Conservation (phyloP, 2,329 filamentous ascomycete genomes). For the Dactylellina drechsleri region DNA sequence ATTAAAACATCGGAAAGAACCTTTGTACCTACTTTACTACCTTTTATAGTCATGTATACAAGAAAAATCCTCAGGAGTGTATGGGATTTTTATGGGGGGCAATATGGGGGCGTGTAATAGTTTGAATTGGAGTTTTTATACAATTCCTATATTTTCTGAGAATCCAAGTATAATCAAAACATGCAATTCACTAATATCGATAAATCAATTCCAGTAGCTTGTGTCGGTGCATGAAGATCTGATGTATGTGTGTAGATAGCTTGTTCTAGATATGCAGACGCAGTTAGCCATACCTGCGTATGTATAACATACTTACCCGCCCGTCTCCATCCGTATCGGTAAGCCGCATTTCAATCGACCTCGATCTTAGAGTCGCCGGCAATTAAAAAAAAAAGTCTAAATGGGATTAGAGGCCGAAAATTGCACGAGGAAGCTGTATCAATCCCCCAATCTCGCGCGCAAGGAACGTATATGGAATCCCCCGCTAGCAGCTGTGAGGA, state of each 20-base stretch:
- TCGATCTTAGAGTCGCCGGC: too few relatives aligned
- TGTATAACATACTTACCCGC: background rate
- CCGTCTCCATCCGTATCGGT: slow-evolving; percentile 13
- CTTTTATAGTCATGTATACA: slow-evolving; percentile 33
- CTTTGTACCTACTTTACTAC: slow-evolving; percentile 6
- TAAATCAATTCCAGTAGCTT: too few relatives aligned
- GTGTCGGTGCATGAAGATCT: too few relatives aligned
- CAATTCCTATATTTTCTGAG: slow-evolving; percentile 1
- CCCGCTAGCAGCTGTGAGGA: background rate
- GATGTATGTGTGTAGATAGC: background rate
- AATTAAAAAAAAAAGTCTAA: too few relatives aligned
- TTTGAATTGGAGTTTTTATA: slow-evolving; percentile 11
- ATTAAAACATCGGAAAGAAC: background rate
- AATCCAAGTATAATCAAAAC: background rate
- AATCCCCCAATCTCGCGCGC: background rate
- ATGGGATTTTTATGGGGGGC: background rate
- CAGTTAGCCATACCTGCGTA: slow-evolving; percentile 7
- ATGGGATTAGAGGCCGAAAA: too few relatives aligned
- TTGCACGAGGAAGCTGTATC: too few relatives aligned
- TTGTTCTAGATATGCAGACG: background rate
- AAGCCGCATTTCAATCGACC: slow-evolving; percentile 4
- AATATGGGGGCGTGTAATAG: slow-evolving; percentile 6
- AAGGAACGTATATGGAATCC: background rate
- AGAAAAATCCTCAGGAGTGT: slow-evolving; percentile 3
- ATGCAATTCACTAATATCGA: background rate